A percentile compares a stretch with the other conserved stretches of the same genome.
phyloP scores from a whole-genome alignment of 495 filamentous ascomycete genomes.

The Xylaria palmicola region DNA sequence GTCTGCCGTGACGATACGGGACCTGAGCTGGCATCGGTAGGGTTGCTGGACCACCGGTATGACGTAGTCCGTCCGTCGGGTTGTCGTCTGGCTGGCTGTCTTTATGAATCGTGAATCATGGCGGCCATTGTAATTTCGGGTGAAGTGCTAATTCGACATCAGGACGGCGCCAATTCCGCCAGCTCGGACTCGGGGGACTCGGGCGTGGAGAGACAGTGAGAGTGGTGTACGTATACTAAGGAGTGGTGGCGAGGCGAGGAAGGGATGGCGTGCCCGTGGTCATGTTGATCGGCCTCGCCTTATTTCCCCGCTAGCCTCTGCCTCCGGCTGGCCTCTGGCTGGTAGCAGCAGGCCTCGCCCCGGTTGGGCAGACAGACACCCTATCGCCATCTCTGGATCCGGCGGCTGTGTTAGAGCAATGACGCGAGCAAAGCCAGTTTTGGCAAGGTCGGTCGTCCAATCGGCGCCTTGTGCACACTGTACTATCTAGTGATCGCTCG shows the following conservation, averaged over 20 bases:
- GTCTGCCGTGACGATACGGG: background rate
- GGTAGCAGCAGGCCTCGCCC: background rate
- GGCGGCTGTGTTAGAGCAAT: background rate
- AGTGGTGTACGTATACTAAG: too few species aligned
- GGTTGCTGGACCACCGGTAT: background rate
- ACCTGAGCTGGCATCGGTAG: slow-evolving; percentile 2
- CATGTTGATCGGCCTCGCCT: slow-evolving; percentile 5
- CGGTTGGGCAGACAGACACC: background rate
- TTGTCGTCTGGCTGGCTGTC: too few species aligned
- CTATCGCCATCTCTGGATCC: background rate
- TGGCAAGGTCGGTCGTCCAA: slow-evolving; percentile 3
- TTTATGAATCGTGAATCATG: background rate
- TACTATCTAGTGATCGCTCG: background rate
- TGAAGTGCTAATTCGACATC: background rate
- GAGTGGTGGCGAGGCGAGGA: slow-evolving; percentile 1
- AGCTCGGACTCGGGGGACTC: background rate
- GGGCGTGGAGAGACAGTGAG: background rate
- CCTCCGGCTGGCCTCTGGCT: too few species aligned
- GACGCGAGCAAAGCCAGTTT: slow-evolving; percentile 12
- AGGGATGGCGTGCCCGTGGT: slow-evolving; percentile 1
- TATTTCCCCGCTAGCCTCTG: background rate
- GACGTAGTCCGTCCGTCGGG: background rate
- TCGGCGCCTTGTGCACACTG: too few species aligned
- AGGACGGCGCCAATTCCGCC: background rate
- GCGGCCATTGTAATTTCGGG: background rate